Evolutionary conservation across 176 grass and related monocot species (phyloP).

Genomic region (Bothriochloa decipiens): DNA sequence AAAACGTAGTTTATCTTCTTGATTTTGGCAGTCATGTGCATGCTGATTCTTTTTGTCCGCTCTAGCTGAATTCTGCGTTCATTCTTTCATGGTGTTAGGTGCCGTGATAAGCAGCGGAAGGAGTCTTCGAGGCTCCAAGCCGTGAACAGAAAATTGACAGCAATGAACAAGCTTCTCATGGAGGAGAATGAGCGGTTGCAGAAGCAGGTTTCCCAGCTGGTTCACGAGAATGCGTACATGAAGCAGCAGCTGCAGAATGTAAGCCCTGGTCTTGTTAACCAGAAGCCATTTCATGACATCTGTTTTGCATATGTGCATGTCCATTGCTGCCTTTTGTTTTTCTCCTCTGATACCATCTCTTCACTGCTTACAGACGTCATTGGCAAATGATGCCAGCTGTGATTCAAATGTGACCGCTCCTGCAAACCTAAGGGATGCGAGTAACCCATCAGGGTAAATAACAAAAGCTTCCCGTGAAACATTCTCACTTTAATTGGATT

Average conservation of each 20-base stretch:
- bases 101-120: constrained; percentile 94
- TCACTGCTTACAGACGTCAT: constrained; percentile 51
- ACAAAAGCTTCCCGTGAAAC: neutral
- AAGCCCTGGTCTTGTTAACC: constrained; percentile 21
- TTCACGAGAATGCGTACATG: constrained; percentile 90
- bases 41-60: neutral
- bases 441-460: constrained; percentile 92
- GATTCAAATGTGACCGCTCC: constrained; percentile 84
- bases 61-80: neutral
- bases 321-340: neutral
- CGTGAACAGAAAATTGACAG: constrained; percentile 92
- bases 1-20: neutral
- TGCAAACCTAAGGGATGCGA: constrained; percentile 81
- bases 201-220: constrained; percentile 94
- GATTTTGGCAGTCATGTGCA: neutral
- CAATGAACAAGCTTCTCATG: constrained; percentile 99
- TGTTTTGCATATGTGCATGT: neutral
- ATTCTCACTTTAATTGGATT: neutral
- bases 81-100: constrained; percentile 50
- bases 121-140: constrained; percentile 91
- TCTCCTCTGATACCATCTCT: neutral
- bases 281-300: neutral
- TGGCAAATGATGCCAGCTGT: constrained; percentile 84
- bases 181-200: constrained; percentile 97
- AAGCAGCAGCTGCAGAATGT: constrained; percentile 95